phyloP scores from a whole-genome alignment of 345 rosid genomes.

The Trapa bicornis region DNA sequence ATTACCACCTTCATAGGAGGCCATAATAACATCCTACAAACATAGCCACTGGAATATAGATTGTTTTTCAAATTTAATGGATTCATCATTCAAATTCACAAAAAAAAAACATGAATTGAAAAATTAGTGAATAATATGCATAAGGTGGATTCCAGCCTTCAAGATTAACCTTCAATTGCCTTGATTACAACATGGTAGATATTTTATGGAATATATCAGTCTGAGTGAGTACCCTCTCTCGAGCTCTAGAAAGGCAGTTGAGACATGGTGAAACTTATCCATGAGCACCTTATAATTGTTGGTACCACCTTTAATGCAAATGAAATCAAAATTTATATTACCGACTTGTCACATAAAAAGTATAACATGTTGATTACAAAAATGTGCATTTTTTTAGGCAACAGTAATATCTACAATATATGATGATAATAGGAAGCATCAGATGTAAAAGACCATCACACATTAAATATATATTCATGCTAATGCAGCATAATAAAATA shows the following conservation, averaged over 20 bases:
- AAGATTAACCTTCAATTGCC: neutral
- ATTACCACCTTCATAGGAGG: neutral
- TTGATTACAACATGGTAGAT: neutral
- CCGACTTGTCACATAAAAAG: no score
- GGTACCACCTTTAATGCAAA: constrained; percentile 22
- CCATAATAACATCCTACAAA: neutral
- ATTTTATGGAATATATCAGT: neutral
- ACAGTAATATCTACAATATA: no score
- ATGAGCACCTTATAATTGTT: constrained; percentile 36
- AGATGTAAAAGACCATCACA: neutral
- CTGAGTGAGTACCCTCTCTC: constrained; percentile 19
- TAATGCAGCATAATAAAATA: neutral
- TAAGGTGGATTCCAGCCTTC: neutral
- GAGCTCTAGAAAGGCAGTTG: constrained; percentile 32
- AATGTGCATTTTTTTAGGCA: neutral
- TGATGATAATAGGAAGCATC: no score
- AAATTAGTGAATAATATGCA: neutral
- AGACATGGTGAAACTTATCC: constrained; percentile 31
- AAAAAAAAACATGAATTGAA: no score
- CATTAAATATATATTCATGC: neutral
- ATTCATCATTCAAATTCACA: no score
- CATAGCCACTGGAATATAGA: neutral
- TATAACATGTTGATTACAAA: neutral
- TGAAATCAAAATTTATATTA: no score
- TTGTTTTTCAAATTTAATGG: no score